Percentiles rank a stretch among this genome's conserved stretches.
Evolutionary conservation across 169 alveolate species (phyloP).

Genomic region (Babesia sp.): DNA sequence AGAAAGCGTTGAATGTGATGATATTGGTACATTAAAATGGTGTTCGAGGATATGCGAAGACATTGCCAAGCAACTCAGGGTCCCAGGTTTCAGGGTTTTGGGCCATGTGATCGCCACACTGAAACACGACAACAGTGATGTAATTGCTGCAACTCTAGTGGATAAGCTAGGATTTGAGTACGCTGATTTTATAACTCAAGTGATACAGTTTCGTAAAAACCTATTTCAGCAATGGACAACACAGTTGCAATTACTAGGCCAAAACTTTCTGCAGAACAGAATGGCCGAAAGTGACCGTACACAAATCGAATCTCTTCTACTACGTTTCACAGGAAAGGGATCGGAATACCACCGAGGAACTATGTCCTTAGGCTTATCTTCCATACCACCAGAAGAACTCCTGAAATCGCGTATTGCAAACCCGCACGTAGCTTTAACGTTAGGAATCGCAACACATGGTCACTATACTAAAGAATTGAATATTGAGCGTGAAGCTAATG

Average conservation of each 20-base stretch:
- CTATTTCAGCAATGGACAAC: conserved; percentile 48
- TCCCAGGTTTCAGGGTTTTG: conserved; percentile 21
- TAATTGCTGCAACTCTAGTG: conserved; percentile 32
- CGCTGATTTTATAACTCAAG: conserved; percentile 40
- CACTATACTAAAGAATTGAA: conserved; percentile 9
- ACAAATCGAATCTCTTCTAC: conserved; percentile 21
- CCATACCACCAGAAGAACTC: conserved; percentile 55
- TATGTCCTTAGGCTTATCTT: background rate
- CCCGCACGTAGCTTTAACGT: background rate
- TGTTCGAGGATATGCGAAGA: conserved; percentile 38
- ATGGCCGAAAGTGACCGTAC: background rate
- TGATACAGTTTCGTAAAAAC: conserved; percentile 42
- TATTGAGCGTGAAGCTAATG: conserved; percentile 45
- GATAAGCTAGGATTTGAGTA: conserved; percentile 49
- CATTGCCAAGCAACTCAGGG: conserved; percentile 12
- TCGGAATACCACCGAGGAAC: conserved; percentile 16
- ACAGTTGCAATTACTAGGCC: conserved; percentile 14
- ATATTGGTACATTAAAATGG: conserved; percentile 58
- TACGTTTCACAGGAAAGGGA: conserved; percentile 40
- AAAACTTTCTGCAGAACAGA: conserved; percentile 9
- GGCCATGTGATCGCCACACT: conserved; percentile 30
- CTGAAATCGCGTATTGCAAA: background rate
- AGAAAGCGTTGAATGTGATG: conserved; percentile 3
- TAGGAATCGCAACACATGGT: background rate
- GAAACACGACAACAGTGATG: conserved; percentile 16